Percentiles rank a stretch among this genome's conserved stretches.
These are phyloP conservation scores for Neckera pumila DNA, from an alignment of 225 moss, liverwort and hornwort genomes.

Conservation along the genomic window DNA sequence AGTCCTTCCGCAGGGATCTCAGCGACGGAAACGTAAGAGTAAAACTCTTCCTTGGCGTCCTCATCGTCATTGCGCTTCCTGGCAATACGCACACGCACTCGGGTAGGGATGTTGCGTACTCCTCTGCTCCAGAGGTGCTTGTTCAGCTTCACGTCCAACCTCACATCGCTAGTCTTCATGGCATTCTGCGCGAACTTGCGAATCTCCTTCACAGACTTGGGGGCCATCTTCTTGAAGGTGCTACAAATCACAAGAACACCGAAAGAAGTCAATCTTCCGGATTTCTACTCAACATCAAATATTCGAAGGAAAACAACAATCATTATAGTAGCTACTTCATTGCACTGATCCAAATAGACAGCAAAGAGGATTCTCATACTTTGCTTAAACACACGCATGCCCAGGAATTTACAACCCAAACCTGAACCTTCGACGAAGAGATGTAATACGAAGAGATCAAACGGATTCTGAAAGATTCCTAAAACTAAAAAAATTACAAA, in stretches of 20 bases:
- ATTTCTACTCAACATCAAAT: neutral
- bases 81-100: slow-evolving; percentile 46
- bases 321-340: neutral
- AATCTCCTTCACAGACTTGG: slow-evolving; percentile 52
- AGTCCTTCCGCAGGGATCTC: slow-evolving; percentile 30
- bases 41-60: slow-evolving; percentile 52
- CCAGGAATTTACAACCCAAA: neutral
- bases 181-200: slow-evolving; percentile 43
- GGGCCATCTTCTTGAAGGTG: slow-evolving; percentile 55
- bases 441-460: neutral
- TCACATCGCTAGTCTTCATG: slow-evolving; percentile 45
- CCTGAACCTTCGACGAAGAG: neutral
- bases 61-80: slow-evolving; percentile 54
- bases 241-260: slow-evolving; percentile 2
- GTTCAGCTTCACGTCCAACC: slow-evolving; percentile 54
- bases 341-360: neutral
- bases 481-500: neutral
- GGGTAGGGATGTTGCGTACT: slow-evolving; percentile 40
- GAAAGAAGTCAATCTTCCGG: neutral
- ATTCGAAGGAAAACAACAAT: neutral
- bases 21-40: slow-evolving; percentile 39
- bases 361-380: neutral
- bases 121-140: slow-evolving; percentile 53
- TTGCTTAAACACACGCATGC: neutral
- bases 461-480: neutral